Conservation (phyloP, 225 moss, liverwort and hornwort species). For the Ulota crispa region DNA sequence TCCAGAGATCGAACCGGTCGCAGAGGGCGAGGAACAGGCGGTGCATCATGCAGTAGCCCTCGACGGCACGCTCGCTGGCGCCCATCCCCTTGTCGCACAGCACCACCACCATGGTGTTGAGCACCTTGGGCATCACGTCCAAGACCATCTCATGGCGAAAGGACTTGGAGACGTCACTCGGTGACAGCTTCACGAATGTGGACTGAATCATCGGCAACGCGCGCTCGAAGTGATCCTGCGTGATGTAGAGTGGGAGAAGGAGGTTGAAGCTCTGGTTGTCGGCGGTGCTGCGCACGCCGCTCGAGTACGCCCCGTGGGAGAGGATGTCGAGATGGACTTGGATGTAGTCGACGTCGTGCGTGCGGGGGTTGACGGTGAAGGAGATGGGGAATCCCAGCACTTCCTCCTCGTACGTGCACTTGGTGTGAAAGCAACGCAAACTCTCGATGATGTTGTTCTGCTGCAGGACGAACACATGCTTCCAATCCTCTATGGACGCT, state of each 20-base stretch:
- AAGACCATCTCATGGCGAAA: constrained; percentile 18
- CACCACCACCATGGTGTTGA: constrained; percentile 17
- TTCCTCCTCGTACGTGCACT: constrained; percentile 17
- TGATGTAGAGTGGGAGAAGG: constrained; percentile 23
- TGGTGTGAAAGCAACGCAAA: constrained; percentile 17
- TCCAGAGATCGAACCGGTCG: constrained; percentile 12
- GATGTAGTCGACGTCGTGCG: constrained; percentile 9
- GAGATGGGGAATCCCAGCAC: constrained; percentile 14
- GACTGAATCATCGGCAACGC: constrained; percentile 12
- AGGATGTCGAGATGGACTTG: constrained; percentile 26
- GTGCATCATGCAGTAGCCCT: constrained; percentile 29
- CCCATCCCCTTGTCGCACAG: constrained; percentile 22
- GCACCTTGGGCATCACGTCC: constrained; percentile 25
- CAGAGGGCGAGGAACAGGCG: constrained; percentile 17
- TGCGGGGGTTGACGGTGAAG: constrained; percentile 18
- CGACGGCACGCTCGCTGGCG: constrained; percentile 20
- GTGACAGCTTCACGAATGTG: background rate
- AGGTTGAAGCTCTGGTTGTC: background rate
- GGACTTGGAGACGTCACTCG: background rate
- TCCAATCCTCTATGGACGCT: constrained; percentile 12
- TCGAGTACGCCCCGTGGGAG: background rate
- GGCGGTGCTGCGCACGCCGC: constrained; percentile 6
- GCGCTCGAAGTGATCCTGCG: constrained; percentile 15
- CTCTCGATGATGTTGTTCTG: constrained; percentile 22
- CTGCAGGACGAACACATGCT: constrained; percentile 1